Conservation (phyloP, 2,329 filamentous ascomycete species). For the Gliomastix tumulicola region DNA sequence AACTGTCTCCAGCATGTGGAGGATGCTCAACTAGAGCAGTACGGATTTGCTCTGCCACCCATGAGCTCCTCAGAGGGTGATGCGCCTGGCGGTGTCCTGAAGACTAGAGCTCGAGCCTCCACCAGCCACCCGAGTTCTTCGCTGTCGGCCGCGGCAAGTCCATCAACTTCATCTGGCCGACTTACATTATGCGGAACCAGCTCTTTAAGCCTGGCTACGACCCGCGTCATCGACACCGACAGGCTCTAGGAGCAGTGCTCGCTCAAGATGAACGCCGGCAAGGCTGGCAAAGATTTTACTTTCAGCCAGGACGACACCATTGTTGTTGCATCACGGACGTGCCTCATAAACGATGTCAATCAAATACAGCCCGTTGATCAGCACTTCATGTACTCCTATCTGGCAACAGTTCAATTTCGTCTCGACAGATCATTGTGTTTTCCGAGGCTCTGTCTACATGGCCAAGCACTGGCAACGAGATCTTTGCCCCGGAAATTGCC, state of each 20-base stretch:
- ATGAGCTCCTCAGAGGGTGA: conserved; percentile 83
- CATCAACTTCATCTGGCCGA: conserved; percentile 79
- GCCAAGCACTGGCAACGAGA: too few species aligned
- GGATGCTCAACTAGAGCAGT: conserved; percentile 70
- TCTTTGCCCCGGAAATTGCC: too few species aligned
- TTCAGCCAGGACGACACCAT: conserved; percentile 96
- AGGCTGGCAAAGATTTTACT: conserved; percentile 95
- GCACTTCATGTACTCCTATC: too few species aligned
- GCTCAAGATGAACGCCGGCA: conserved; percentile 91
- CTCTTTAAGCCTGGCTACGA: conserved; percentile 58
- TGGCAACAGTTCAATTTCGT: too few species aligned
- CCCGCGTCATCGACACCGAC: conserved; percentile 75
- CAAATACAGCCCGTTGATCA: too few species aligned
- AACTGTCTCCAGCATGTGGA: conserved; percentile 78
- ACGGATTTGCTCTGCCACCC: conserved; percentile 84
- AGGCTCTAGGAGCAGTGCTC: conserved; percentile 80
- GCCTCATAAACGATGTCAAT: too few species aligned
- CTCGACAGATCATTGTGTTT: too few species aligned
- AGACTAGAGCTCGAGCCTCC: conserved; percentile 89
- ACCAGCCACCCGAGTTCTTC: conserved; percentile 89
- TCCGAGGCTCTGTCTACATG: too few species aligned
- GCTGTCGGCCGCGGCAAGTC: conserved; percentile 93
- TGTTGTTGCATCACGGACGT: too few species aligned
- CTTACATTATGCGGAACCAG: conserved; percentile 54
- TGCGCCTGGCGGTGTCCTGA: conserved; percentile 83